phyloP scores from a whole-genome alignment of 345 rosid species.

The Pugionium cornutum region DNA sequence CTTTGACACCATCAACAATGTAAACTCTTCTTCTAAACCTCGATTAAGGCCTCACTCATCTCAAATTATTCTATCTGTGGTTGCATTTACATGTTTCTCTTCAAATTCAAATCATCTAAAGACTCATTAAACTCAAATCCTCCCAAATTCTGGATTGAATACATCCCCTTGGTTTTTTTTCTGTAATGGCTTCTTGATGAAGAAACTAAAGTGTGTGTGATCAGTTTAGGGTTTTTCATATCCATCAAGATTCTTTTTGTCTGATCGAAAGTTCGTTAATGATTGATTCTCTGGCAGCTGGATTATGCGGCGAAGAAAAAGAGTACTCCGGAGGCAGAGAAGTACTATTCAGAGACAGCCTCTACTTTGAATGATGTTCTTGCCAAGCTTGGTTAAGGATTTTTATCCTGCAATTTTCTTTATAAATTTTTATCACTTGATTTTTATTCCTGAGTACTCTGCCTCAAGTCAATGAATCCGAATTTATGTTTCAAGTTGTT shows the following conservation, averaged over 20 bases:
- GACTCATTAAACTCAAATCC: too few relatives aligned
- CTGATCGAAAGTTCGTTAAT: not conserved
- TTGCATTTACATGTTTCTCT: constrained; percentile 22
- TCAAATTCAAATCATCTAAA: too few relatives aligned
- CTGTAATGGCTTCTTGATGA: too few relatives aligned
- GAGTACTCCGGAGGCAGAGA: constrained; percentile 82
- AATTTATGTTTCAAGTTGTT: too few relatives aligned
- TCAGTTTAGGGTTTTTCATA: not conserved
- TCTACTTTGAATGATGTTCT: constrained; percentile 77
- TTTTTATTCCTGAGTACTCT: too few relatives aligned
- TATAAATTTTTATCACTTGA: too few relatives aligned
- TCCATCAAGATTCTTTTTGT: too few relatives aligned
- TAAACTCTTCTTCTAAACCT: constrained; percentile 35
- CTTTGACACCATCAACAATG: constrained; percentile 61
- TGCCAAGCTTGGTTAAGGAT: constrained; percentile 75
- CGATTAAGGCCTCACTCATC: not conserved
- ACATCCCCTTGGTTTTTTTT: too few relatives aligned
- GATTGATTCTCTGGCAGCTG: constrained; percentile 46
- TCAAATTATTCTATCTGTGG: too few relatives aligned
- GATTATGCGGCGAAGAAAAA: constrained; percentile 91
- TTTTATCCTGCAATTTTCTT: not conserved
- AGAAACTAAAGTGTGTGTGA: not conserved
- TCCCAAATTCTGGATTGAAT: too few relatives aligned
- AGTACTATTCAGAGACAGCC: constrained; percentile 74
- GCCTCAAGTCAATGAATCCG: too few relatives aligned